A percentile compares a stretch with the other conserved stretches of the same genome.
Conservation (phyloP, 176 grass and related monocot species). For the Miscanthus lutarioriparius region DNA sequence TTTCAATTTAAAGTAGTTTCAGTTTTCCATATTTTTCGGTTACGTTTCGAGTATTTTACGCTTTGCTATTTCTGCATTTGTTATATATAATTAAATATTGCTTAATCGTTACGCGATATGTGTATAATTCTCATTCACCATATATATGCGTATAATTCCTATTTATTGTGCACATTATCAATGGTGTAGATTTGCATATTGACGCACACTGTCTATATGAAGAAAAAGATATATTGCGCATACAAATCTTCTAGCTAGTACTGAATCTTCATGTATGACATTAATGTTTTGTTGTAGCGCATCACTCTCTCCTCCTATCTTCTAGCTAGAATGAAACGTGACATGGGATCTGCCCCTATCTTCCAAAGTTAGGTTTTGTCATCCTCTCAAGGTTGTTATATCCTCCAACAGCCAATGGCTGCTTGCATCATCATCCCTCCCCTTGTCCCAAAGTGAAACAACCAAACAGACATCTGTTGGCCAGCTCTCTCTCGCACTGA, state of each 20-base stretch:
- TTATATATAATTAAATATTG: background rate
- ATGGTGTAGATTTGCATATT: conserved; percentile 11
- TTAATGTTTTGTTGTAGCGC: conserved; percentile 26
- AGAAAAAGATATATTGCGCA: background rate
- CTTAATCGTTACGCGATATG: background rate
- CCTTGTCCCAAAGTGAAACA: conserved; percentile 34
- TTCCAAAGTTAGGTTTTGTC: conserved; percentile 74
- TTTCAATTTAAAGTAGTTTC: background rate
- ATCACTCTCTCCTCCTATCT: conserved; percentile 8
- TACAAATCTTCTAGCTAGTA: conserved; percentile 11
- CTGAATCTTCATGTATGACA: conserved; percentile 6
- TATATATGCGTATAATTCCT: background rate
- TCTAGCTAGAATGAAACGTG: conserved; percentile 37
- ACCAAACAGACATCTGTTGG: conserved; percentile 27
- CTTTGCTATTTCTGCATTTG: conserved; percentile 16
- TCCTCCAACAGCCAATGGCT: conserved; percentile 45
- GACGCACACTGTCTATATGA: background rate
- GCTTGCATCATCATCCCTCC: conserved; percentile 30
- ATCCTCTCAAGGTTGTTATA: conserved; percentile 57
- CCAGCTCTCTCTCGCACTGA: conserved; percentile 7
- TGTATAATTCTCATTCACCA: background rate
- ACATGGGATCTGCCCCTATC: conserved; percentile 45
- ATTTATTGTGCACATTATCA: background rate
- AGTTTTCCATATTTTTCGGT: background rate
- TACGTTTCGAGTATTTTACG: background rate